Base-by-base conservation (phyloP, 371 early-diverging fungal genomes). In the Rhizopus stolonifer region DNA sequence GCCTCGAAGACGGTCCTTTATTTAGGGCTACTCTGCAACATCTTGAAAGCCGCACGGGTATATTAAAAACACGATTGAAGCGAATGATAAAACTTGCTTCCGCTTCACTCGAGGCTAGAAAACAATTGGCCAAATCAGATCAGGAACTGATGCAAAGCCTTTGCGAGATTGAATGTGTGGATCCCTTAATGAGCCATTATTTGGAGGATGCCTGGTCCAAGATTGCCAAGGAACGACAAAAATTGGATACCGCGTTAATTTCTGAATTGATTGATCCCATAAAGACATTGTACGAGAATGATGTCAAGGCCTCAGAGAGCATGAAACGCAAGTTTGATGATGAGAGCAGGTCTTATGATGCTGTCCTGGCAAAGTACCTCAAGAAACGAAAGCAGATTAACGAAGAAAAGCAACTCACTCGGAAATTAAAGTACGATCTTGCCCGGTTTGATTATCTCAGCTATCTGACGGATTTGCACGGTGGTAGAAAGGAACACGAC, bases 401-500 rank as follows among this genome's bases (percentile, higher is more conserved):
- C 36, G 63, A 48, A 39, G 76, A 75, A 25, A 70, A 79, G n/a
- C 62, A 65, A 15, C 67, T 64, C 86, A 52, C 76, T 85, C 49
- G 85, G 77, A 14, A 82, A 77, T 33, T 74, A 73, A 56, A 72
- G 3, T 90, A 86, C 60, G 91, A 86, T 56, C 58, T 85, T 25
- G 75, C 65, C 31, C 70, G 87, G 9, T 84, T 87, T 58, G 86
- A 90, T 48, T 87, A 88, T 52, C 82, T 81, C 58, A 60, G 62
- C 1, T 84, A 78, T 25, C 55, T 90, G 51, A 61, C 71, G 32
- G 85, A 88, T 49, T 66, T 89, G 38, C 79, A 87, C 54, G 87
- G 82, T 84, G 60, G 81, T 22, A 80, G 77, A 58, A 85, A 87
- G 55, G 84, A 83, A 25, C 79, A 84, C 39, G 84, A 88, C 50